Percentiles rank a stretch among this genome's conserved stretches.
These are phyloP conservation scores for Lactarius psammicola DNA, from an alignment of 768 basidiomycete species.

Conservation along the genomic window DNA sequence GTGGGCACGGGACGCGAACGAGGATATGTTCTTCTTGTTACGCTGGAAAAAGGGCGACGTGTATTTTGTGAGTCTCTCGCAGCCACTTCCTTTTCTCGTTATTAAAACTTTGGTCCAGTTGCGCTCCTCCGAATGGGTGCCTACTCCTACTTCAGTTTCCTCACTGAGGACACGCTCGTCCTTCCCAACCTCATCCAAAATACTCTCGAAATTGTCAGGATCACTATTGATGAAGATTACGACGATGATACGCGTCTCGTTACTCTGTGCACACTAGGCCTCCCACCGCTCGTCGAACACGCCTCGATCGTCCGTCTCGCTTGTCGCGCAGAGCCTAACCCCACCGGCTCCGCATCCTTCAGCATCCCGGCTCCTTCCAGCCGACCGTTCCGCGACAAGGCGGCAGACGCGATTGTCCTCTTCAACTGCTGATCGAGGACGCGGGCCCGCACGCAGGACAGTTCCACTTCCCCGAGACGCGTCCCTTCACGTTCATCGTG, in stretches of 20 bases:
- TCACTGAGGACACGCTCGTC: constrained; percentile 31
- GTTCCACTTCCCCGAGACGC: constrained; percentile 19
- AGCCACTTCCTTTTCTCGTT: neutral
- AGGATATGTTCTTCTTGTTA: constrained; percentile 29
- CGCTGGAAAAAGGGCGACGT: constrained; percentile 35
- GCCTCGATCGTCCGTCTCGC: constrained; percentile 30
- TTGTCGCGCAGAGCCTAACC: constrained; percentile 36
- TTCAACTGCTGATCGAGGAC: constrained; percentile 30
- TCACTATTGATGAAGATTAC: constrained; percentile 2
- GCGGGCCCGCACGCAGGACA: neutral
- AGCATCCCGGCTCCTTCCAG: neutral
- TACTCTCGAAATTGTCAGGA: constrained; percentile 30
- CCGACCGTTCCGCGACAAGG: constrained; percentile 31
- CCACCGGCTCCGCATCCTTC: constrained; percentile 6
- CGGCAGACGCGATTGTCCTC: constrained; percentile 32
- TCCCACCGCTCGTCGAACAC: constrained; percentile 25
- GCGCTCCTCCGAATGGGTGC: constrained; percentile 19
- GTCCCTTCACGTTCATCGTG: constrained; percentile 31
- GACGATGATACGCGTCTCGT: constrained; percentile 15
- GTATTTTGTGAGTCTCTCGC: constrained; percentile 28
- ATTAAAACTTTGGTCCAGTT: constrained; percentile 13
- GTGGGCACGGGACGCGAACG: constrained; percentile 7
- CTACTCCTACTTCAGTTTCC: constrained; percentile 34
- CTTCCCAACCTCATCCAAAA: constrained; percentile 31
- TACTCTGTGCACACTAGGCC: constrained; percentile 28